phyloP scores from a whole-genome alignment of 2,329 filamentous ascomycete genomes.

The Macrophomina pseudophaseolina region DNA sequence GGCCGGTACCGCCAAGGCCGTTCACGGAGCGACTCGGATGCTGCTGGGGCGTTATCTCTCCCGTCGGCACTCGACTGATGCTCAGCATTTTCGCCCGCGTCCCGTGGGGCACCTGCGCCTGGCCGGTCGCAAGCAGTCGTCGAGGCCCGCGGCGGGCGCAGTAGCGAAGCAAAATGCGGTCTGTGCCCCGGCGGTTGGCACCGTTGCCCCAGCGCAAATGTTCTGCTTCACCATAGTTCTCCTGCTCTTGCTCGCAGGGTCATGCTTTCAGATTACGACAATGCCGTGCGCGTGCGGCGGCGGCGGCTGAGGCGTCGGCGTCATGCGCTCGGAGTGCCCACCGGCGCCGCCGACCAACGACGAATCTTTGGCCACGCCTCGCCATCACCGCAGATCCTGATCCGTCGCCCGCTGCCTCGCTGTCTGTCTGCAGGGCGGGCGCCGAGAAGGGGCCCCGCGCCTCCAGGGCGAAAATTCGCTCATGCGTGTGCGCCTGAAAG shows the following conservation, averaged over 20 bases:
- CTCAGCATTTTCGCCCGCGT: slow-evolving; percentile 4
- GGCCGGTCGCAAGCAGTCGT: slow-evolving; percentile 3
- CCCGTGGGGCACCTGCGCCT: not conserved
- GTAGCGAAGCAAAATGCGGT: no score
- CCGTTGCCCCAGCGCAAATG: no score
- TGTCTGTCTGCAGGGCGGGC: not conserved
- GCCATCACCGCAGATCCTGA: not conserved
- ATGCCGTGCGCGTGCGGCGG: not conserved
- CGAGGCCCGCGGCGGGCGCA: no score
- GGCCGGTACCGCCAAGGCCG: slow-evolving; percentile 7
- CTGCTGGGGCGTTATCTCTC: slow-evolving; percentile 6
- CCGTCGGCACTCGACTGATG: not conserved
- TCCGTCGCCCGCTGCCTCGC: not conserved
- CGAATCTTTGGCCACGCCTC: not conserved
- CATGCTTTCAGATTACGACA: no score
- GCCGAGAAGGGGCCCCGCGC: slow-evolving; percentile 9
- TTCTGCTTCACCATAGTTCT: no score
- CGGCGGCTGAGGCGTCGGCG: slow-evolving; percentile 6
- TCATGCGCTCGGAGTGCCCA: slow-evolving; percentile 3
- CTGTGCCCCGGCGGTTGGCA: no score
- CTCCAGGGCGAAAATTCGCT: slow-evolving; percentile 4
- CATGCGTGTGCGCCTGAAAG: not conserved
- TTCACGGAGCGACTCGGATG: not conserved
- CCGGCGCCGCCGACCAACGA: not conserved
- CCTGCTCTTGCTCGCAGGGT: no score